phyloP scores from a whole-genome alignment of 306 rosid species.

The Bauhinia variegata region DNA sequence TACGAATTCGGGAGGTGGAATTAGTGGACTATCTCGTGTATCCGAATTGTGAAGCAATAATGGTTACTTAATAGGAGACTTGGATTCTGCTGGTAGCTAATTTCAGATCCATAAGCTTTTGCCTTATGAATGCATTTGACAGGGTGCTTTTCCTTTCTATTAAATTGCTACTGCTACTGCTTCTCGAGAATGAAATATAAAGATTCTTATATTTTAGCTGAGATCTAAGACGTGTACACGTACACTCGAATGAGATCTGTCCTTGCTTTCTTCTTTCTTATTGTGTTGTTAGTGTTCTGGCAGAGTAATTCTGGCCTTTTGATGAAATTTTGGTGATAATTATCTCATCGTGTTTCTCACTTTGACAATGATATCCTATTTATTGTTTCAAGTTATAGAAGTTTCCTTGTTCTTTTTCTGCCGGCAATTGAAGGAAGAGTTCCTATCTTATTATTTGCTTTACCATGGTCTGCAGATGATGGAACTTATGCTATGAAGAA shows the following conservation, averaged over 20 bases:
- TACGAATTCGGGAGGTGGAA: background rate
- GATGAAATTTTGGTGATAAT: slow-evolving; percentile 2
- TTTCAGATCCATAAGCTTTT: background rate
- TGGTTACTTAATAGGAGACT: background rate
- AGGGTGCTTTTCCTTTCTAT: background rate
- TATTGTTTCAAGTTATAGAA: background rate
- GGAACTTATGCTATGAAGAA: slow-evolving; percentile 96
- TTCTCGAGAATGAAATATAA: background rate
- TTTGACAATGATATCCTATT: slow-evolving; percentile 5
- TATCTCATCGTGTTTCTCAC: background rate
- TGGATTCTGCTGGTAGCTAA: background rate
- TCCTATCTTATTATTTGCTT: slow-evolving; percentile 8
- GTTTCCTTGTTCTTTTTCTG: slow-evolving; percentile 5
- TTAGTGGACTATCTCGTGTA: background rate
- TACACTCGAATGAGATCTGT: background rate
- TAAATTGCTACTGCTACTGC: slow-evolving; percentile 12
- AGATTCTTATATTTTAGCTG: background rate
- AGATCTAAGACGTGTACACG: background rate
- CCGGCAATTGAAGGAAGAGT: slow-evolving; percentile 6
- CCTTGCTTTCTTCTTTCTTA: background rate
- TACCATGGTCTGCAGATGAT: slow-evolving; percentile 59
- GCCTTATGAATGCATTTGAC: background rate
- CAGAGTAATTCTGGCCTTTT: background rate
- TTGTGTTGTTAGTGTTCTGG: slow-evolving; percentile 8
- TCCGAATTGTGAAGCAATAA: background rate